Conservation (phyloP, 352 stramenopile species). For the Lagenidium giganteum region DNA sequence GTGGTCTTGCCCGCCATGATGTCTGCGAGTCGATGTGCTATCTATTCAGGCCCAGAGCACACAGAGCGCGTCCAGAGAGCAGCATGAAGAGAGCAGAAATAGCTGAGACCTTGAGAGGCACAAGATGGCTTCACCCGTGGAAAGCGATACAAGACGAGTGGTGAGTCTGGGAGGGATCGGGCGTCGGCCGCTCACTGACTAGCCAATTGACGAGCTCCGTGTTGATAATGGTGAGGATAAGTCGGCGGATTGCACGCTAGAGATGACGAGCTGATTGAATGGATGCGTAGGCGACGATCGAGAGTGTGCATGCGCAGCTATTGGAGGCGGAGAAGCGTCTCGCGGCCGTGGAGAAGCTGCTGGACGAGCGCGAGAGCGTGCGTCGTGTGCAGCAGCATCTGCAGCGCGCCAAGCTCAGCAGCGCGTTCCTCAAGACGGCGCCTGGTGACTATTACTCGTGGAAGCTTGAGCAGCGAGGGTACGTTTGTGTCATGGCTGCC, state of each 20-base stretch:
- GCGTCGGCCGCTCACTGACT: too few species aligned
- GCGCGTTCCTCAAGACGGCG: constrained; percentile 59
- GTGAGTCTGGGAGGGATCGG: too few species aligned
- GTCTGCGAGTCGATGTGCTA: too few species aligned
- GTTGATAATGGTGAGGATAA: too few species aligned
- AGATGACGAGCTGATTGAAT: too few species aligned
- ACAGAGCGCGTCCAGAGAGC: too few species aligned
- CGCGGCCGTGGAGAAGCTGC: constrained; percentile 27
- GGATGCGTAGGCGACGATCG: constrained; percentile 17
- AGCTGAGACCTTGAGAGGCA: constrained; percentile 1
- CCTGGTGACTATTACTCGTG: constrained; percentile 75
- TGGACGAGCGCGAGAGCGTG: constrained; percentile 51
- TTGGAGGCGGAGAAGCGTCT: constrained; percentile 30
- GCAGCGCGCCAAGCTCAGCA: constrained; percentile 34
- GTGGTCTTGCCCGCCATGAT: constrained; percentile 37
- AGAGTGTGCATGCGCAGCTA: constrained; percentile 21
- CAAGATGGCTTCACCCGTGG: too few species aligned
- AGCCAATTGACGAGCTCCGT: too few species aligned
- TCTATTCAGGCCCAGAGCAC: too few species aligned
- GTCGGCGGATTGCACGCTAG: too few species aligned
- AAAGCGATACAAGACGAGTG: too few species aligned
- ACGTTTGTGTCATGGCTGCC: constrained; percentile 2
- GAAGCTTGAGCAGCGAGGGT: constrained; percentile 59
- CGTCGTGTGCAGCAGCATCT: constrained; percentile 42
- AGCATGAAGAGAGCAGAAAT: constrained; percentile 2